Evolutionary conservation across 1,139 yeast species (phyloP).

Genomic region (Wickerhamomyces sp.): DNA sequence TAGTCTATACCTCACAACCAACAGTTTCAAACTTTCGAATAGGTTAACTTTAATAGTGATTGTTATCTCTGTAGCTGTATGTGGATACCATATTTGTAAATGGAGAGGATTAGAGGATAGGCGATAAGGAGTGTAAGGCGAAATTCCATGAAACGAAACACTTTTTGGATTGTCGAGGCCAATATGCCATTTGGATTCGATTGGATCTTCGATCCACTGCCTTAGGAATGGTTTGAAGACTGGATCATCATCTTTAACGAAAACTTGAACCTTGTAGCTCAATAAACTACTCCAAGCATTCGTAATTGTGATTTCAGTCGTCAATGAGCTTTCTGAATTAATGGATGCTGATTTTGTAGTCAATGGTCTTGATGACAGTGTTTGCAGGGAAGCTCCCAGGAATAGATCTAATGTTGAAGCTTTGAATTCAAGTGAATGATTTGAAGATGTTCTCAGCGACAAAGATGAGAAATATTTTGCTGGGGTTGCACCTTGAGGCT

Average conservation of each 20-base stretch:
- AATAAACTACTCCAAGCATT: conserved; percentile 61
- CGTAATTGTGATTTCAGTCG: conserved; percentile 45
- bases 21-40: conserved; percentile 39
- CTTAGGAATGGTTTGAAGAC: conserved; percentile 60
- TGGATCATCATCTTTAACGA: conserved; percentile 8
- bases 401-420: conserved; percentile 8
- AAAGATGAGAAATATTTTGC: conserved; percentile 32
- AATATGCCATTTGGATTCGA: conserved; percentile 75
- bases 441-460: conserved; percentile 1
- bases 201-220: conserved; percentile 63
- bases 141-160: conserved; percentile 62
- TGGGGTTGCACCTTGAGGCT: conserved; percentile 25
- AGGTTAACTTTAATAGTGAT: conserved; percentile 27
- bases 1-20: conserved; percentile 61
- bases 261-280: conserved; percentile 42
- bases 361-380: no score
- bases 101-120: conserved; percentile 25
- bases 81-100: conserved; percentile 29
- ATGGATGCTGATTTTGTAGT: no score
- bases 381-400: conserved; percentile 24
- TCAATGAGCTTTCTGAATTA: conserved; percentile 44
- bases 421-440: conserved; percentile 3
- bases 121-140: conserved; percentile 69
- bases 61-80: conserved; percentile 1
- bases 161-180: conserved; percentile 35